Percentiles rank a stretch among this genome's conserved stretches.
These are phyloP conservation scores for Oryza longistaminata DNA, from an alignment of 176 grass and related monocot genomes.

Conservation along the genomic window DNA sequence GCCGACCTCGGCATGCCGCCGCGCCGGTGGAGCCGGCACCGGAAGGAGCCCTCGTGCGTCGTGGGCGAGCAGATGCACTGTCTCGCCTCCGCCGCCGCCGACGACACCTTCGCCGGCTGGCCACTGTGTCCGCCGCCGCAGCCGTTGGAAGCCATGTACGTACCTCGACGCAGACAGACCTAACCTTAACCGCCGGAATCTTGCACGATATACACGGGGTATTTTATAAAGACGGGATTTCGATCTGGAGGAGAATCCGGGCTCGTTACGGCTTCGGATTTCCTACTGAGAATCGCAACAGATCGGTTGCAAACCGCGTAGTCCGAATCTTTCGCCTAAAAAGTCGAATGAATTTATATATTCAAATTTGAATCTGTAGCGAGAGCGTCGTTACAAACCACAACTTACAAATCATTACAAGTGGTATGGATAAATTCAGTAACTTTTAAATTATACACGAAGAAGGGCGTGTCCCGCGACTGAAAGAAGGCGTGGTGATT, in stretches of 20 bases:
- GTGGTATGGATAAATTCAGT: not conserved
- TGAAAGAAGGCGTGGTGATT: not conserved
- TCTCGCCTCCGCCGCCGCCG: not conserved
- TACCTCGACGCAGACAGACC: not conserved
- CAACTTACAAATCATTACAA: constrained; percentile 10
- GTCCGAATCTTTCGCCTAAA: not conserved
- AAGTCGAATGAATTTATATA: not conserved
- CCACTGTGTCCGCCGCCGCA: not conserved
- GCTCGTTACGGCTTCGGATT: not conserved
- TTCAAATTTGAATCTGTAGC: not conserved
- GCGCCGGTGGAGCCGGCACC: constrained; percentile 53
- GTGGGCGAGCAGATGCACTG: constrained; percentile 70
- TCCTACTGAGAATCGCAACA: not conserved
- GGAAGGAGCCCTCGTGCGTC: constrained; percentile 53
- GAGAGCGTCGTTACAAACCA: not conserved
- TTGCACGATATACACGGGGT: not conserved
- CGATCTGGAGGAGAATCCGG: not conserved
- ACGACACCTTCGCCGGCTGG: not conserved
- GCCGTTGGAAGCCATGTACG: constrained; percentile 24
- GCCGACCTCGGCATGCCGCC: constrained; percentile 14
- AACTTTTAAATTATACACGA: not conserved
- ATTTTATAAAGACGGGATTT: not conserved
- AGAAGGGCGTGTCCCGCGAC: not conserved
- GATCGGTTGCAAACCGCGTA: not conserved
- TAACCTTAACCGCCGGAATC: not conserved